A percentile compares a stretch with the other conserved stretches of the same genome.
Evolutionary conservation across 1,284 basidiomycete genomes (phyloP).

Genomic region (Trichosporon ovoides): DNA sequence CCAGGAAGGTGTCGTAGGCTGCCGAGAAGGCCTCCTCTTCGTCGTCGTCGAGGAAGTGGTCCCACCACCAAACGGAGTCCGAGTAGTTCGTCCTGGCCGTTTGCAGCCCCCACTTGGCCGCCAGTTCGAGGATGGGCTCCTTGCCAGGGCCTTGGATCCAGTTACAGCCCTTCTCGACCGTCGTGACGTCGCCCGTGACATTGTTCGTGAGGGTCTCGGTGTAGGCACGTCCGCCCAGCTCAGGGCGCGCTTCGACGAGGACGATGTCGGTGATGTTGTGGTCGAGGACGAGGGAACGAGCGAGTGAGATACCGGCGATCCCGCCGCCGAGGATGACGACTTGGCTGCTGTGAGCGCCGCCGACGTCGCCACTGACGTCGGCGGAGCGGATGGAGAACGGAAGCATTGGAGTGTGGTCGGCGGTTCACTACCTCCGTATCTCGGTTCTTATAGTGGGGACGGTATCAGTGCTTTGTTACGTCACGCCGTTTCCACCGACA

Average conservation of each 20-base stretch:
- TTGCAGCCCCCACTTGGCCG: constrained; percentile 56
- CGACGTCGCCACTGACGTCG: too few relatives aligned
- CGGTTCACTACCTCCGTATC: too few relatives aligned
- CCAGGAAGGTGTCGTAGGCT: constrained; percentile 17
- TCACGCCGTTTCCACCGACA: too few relatives aligned
- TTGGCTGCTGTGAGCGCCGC: constrained; percentile 4
- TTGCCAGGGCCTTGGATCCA: constrained; percentile 62
- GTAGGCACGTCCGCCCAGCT: constrained; percentile 61
- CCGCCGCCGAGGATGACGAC: constrained; percentile 61
- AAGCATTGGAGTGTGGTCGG: too few relatives aligned
- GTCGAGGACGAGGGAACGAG: constrained; percentile 57
- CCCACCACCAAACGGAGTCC: constrained; percentile 16
- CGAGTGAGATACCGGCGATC: constrained; percentile 61
- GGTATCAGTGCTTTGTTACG: too few relatives aligned
- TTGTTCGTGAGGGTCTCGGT: constrained; percentile 48
- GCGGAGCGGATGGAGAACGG: too few relatives aligned
- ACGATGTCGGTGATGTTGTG: constrained; percentile 58
- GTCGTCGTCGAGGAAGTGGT: constrained; percentile 12
- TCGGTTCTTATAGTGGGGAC: too few relatives aligned
- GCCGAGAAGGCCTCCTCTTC: constrained; percentile 14
- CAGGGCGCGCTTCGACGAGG: constrained; percentile 58
- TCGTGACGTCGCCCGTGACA: constrained; percentile 39
- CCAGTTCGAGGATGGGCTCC: constrained; percentile 51
- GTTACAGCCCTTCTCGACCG: constrained; percentile 61
- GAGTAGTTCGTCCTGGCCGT: constrained; percentile 37